These are phyloP conservation scores for Capsella rubella DNA, from an alignment of 441 rosid genomes.

Conservation along the genomic window DNA sequence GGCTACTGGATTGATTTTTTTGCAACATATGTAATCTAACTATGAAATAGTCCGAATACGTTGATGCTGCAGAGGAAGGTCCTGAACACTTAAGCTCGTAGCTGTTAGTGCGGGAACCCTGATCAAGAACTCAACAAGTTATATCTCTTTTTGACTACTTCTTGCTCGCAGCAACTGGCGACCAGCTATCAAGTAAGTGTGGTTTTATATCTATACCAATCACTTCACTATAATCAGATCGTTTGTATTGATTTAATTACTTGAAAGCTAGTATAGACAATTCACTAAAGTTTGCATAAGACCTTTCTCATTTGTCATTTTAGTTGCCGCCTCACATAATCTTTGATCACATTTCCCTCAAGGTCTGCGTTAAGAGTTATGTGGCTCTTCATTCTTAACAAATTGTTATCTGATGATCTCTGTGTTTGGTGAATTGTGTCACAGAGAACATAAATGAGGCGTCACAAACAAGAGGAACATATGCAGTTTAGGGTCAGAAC, in stretches of 20 bases:
- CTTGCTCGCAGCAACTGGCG: slow-evolving; percentile 39
- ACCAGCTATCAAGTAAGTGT: slow-evolving; percentile 45
- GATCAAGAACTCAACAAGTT: slow-evolving; percentile 45
- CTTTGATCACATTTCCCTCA: slow-evolving; percentile 5
- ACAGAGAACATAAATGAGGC: slow-evolving; percentile 33
- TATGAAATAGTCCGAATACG: slow-evolving; percentile 45
- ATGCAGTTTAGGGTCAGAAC: slow-evolving; percentile 16
- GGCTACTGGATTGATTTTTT: slow-evolving; percentile 7
- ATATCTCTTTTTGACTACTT: slow-evolving; percentile 55
- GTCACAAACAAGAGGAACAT: slow-evolving; percentile 17
- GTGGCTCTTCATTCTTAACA: neutral
- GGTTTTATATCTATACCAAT: slow-evolving; percentile 14
- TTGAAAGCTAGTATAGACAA: neutral
- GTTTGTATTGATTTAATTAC: neutral
- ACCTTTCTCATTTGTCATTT: neutral
- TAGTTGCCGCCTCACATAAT: no score
- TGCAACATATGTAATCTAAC: slow-evolving; percentile 43
- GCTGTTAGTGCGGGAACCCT: slow-evolving; percentile 41
- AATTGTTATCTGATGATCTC: slow-evolving; percentile 10
- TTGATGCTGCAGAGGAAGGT: slow-evolving; percentile 62
- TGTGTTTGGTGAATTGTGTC: slow-evolving; percentile 27
- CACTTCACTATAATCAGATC: slow-evolving; percentile 3
- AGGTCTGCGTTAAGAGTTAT: neutral
- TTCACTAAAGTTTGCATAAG: neutral
- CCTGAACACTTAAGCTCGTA: slow-evolving; percentile 49